These are phyloP conservation scores for Adansonia rubrostipa DNA, from an alignment of 441 rosid genomes.

Conservation along the genomic window DNA sequence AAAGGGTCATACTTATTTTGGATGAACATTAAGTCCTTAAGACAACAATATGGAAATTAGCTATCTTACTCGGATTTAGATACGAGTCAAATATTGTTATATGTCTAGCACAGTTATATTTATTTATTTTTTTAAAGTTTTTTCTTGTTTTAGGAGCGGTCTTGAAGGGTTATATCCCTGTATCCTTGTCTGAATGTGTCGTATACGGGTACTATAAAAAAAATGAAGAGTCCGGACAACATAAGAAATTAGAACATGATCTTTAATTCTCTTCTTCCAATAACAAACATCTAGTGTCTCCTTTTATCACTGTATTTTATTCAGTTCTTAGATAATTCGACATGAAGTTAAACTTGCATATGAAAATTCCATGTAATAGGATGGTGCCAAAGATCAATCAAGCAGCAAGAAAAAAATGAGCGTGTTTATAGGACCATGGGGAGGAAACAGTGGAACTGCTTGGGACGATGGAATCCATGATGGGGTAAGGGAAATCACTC, in stretches of 20 bases:
- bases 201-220: no score
- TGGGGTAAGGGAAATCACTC: slow-evolving; percentile 68
- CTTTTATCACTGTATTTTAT: neutral
- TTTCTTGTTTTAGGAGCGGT: no score
- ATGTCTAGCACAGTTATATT: no score
- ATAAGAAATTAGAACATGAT: neutral
- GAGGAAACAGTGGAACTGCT: slow-evolving; percentile 69
- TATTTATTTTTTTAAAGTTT: no score
- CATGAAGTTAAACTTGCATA: neutral
- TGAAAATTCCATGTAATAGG: slow-evolving; percentile 33
- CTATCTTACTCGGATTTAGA: no score
- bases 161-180: no score
- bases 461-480: slow-evolving; percentile 78
- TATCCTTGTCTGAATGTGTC: no score
- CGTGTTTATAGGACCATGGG: slow-evolving; percentile 64
- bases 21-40: no score
- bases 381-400: slow-evolving; percentile 31
- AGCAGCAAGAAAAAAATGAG: slow-evolving; percentile 37
- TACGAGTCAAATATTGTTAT: no score
- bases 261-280: no score
- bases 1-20: neutral
- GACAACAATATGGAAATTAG: no score
- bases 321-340: neutral
- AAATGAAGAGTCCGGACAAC: no score
- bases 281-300: neutral